phyloP scores from a whole-genome alignment of 495 filamentous ascomycete genomes.

The Xylaria cubensis region DNA sequence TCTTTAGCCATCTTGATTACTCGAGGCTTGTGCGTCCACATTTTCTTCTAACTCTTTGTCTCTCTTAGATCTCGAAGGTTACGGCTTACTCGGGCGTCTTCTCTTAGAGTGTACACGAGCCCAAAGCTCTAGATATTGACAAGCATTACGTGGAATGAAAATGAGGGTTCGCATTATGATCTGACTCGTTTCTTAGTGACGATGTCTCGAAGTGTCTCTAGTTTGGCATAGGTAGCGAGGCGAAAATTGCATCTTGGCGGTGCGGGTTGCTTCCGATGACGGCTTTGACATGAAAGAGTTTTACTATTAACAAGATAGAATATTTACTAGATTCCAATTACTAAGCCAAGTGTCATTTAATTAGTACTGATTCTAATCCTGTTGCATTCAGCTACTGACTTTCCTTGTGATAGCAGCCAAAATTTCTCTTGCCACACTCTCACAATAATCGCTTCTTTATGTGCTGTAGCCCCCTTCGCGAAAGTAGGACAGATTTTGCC shows the following conservation, averaged over 20 bases:
- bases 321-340: background rate
- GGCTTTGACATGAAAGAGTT: background rate
- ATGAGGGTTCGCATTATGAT: background rate
- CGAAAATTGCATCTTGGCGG: background rate
- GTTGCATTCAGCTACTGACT: background rate
- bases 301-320: background rate
- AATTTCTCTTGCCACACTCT: background rate
- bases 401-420: background rate
- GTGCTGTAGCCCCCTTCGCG: background rate
- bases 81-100: background rate
- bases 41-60: background rate
- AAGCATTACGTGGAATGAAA: background rate
- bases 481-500: background rate
- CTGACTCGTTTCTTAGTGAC: background rate
- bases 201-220: background rate
- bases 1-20: background rate
- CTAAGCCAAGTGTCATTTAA: too few species aligned
- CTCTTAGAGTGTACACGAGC: background rate
- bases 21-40: background rate
- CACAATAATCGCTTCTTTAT: background rate
- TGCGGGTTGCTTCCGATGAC: background rate
- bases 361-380: background rate
- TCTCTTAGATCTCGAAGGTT: background rate
- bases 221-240: background rate
- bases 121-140: background rate